Base-by-base conservation (phyloP, 2,329 filamentous ascomycete genomes). In the Herpomyces periplanetae region DNA sequence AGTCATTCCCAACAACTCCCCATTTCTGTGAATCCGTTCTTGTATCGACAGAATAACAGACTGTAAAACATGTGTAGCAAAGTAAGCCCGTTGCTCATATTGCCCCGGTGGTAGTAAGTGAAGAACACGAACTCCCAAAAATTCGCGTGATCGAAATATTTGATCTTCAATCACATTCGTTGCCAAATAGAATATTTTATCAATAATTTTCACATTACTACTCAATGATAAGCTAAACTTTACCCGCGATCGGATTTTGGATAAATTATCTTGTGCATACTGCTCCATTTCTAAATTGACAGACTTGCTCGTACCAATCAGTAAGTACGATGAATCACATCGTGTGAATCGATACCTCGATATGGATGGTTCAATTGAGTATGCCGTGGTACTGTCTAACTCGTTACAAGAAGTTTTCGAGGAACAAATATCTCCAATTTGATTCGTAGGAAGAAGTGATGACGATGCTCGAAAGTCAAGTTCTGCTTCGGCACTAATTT, bases 51-150 rank as follows among this genome's bases (percentile, higher is more conserved):
- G 49, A 17, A 88, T 50, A 0, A 65, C 57, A 26, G 61, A 62
- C 11, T 59, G 54, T 9, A 91, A 43, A 3, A 91, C 43, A 32
- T 73, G 88, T 0, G 80, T 85, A 32, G 85, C 69, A 27, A 96
- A 88, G 34, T 73, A 85, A 0, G 71, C 69, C 30, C 88, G 73
- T 28, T 91, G 71, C 33, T 91, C 80, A 27, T 75, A 56, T 30
- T 85, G 87, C 0, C 75, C 73, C 1, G 80, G 69, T 2, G 84
- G 80, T 0, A 75, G 63, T 34, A 80, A 87, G 20, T 66, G 43
- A 31, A 68, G 85, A 5, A 96, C 41, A 0, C 62, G 59, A 20
- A 96, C 64, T 0, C 80, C 75, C 2, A 61, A 48, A 31, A 91
- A 96, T 20, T 96, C 80, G 33, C 87, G 87, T 11, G 69, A 58